These are phyloP conservation scores for Pulveroboletus frians DNA, from an alignment of 768 basidiomycete genomes.

Conservation along the genomic window DNA sequence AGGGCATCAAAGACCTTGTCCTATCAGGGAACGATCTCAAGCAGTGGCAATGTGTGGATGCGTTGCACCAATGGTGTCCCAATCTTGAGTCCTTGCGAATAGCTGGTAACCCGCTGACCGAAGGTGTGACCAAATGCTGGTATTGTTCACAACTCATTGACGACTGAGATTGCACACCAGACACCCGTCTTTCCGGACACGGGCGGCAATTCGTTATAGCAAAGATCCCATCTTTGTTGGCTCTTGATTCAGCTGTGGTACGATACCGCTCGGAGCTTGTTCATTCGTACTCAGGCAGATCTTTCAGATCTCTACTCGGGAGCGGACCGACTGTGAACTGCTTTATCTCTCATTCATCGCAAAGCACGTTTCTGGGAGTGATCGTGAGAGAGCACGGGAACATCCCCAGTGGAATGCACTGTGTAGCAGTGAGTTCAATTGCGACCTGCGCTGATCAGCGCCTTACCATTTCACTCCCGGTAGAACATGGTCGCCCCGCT, in stretches of 20 bases:
- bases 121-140: conserved; percentile 36
- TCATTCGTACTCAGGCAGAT: conserved; percentile 8
- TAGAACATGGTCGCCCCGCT: conserved; percentile 58
- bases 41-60: conserved; percentile 61
- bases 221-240: conserved; percentile 54
- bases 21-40: conserved; percentile 56
- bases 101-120: conserved; percentile 58
- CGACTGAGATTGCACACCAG: conserved; percentile 23
- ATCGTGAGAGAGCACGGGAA: conserved; percentile 39
- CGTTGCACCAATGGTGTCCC: conserved; percentile 66
- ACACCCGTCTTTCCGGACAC: conserved; percentile 33
- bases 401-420: conserved; percentile 67
- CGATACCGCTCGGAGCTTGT: conserved; percentile 20
- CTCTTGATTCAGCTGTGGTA: conserved; percentile 63
- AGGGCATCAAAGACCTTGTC: conserved; percentile 51
- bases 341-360: conserved; percentile 72
- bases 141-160: background rate
- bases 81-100: conserved; percentile 55
- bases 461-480: background rate
- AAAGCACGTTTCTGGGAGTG: conserved; percentile 37
- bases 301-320: conserved; percentile 58
- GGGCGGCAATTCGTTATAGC: conserved; percentile 62
- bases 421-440: conserved; percentile 47
- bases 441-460: background rate
- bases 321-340: conserved; percentile 76